Base-by-base conservation (phyloP, 129 eudicot genomes). In the Flaveria robusta region DNA sequence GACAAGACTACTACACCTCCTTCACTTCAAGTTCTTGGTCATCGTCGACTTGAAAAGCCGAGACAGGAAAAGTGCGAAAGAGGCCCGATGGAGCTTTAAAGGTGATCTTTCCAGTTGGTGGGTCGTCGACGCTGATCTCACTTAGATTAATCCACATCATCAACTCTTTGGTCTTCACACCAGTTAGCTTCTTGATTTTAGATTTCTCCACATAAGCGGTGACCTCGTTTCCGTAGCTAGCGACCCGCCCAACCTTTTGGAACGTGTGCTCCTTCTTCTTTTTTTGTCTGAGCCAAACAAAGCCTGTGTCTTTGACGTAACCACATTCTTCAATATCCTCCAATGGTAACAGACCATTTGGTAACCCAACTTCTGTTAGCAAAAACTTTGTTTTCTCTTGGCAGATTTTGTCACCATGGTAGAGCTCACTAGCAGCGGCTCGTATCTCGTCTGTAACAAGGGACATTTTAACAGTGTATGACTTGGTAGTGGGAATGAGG, bases 91-190 rank as follows among this genome's bases (percentile, higher is more conserved):
- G 88, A 7, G 86, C 45, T 84, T 83, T 77, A 63, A 91, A 91
- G 0, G 85, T 79, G 87, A 91, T 89, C 65, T 85, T 87, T 27
- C 88, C 86, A 4, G 85, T 81, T 3, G 88, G 79, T 1, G 89
- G 86, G 9, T 81, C 83, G 41, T 86, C 91, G 2, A 88, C 54
- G 3, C 31, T 72, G 58, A 89, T 89, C 47, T 91, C 97, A 73
- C 74, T 74, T 13, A 91, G 27, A 15, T 79, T 79, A 3, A 89
- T 16, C 97, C 95, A 91, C 79, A 89, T 52, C 75, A 91, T 18
- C 22, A 91, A 51, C 66, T 89, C 92, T 78, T 85, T 91, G 2
- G 90, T 67, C 79, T 91, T 87, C 19, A 91, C 97, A 2, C 97
- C 97, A 0, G 92, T 88, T 1, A 91, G 78, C 73, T 91, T 91